Percentiles rank a stretch among this genome's conserved stretches.
Evolutionary conservation across 2,329 filamentous ascomycete species (phyloP).

Genomic region (Hawksworthiomyces lignivorus): DNA sequence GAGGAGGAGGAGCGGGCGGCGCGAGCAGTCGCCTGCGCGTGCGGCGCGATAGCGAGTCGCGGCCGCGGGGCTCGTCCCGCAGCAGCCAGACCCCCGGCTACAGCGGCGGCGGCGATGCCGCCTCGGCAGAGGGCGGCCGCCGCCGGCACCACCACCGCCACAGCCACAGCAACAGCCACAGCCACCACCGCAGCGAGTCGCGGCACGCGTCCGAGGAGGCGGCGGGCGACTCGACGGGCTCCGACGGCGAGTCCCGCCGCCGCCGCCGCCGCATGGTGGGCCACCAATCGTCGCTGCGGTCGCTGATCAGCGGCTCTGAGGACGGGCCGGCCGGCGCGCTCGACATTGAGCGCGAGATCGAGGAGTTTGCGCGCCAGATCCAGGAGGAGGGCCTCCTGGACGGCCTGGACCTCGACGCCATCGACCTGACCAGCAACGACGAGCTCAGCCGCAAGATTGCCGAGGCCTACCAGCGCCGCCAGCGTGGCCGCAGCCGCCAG

Average conservation of each 20-base stretch:
- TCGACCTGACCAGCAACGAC: conserved; percentile 77
- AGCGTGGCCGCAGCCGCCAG: conserved; percentile 51
- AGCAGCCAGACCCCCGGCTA: background rate
- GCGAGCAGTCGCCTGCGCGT: too few relatives aligned
- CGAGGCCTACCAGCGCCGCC: conserved; percentile 73
- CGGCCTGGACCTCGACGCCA: conserved; percentile 79
- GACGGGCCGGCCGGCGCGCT: conserved; percentile 38
- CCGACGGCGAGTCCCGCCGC: too few relatives aligned
- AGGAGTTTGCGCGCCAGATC: conserved; percentile 79
- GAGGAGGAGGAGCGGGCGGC: background rate
- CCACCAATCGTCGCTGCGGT: conserved; percentile 83
- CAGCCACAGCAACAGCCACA: background rate
- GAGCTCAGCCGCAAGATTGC: conserved; percentile 86
- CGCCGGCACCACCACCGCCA: conserved; percentile 8
- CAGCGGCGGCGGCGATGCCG: conserved; percentile 10
- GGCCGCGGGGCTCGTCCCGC: too few relatives aligned
- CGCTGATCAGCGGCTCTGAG: conserved; percentile 72
- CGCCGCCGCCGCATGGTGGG: conserved; percentile 33
- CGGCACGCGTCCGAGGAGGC: too few relatives aligned
- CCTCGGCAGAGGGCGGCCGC: conserved; percentile 10
- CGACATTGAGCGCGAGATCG: conserved; percentile 80
- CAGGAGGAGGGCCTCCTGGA: conserved; percentile 61
- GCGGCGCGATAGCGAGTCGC: conserved; percentile 6
- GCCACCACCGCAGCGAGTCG: background rate
- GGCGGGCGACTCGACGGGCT: too few relatives aligned